phyloP scores from a whole-genome alignment of 768 basidiomycete species.

The Boletus sensibilis region DNA sequence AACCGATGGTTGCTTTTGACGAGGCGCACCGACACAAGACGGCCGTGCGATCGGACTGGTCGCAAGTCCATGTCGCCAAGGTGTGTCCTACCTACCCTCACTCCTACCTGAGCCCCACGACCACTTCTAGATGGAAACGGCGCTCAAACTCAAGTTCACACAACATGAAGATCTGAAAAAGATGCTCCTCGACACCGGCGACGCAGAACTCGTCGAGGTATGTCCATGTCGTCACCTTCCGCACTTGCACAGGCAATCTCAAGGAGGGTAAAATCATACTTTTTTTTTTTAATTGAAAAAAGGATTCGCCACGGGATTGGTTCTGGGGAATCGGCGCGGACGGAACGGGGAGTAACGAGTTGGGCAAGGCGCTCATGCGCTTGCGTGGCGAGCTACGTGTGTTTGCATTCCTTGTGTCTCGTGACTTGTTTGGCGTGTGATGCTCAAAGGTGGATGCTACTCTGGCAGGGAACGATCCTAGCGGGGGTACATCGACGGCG shows the following conservation, averaged over 20 bases:
- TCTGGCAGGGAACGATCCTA: slow-evolving; percentile 12
- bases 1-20: slow-evolving; percentile 61
- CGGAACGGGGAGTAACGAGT: slow-evolving; percentile 64
- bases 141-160: slow-evolving; percentile 64
- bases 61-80: slow-evolving; percentile 60
- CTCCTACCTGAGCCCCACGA: background rate
- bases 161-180: slow-evolving; percentile 59
- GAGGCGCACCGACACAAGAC: slow-evolving; percentile 68
- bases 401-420: slow-evolving; percentile 4
- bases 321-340: slow-evolving; percentile 77
- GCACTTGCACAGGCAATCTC: background rate
- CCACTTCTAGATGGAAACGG: slow-evolving; percentile 56
- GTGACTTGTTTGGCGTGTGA: background rate
- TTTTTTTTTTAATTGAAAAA: background rate
- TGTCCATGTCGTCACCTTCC: slow-evolving; percentile 4
- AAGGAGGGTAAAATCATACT: background rate
- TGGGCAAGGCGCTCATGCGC: slow-evolving; percentile 68
- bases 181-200: slow-evolving; percentile 63
- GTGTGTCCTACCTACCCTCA: slow-evolving; percentile 32
- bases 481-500: background rate
- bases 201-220: slow-evolving; percentile 69
- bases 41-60: slow-evolving; percentile 64
- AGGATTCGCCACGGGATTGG: slow-evolving; percentile 73
- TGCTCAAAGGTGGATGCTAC: background rate
- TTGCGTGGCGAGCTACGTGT: slow-evolving; percentile 53